Conservation (phyloP, 805 yeast species). For the Metschnikowia lachancei region DNA sequence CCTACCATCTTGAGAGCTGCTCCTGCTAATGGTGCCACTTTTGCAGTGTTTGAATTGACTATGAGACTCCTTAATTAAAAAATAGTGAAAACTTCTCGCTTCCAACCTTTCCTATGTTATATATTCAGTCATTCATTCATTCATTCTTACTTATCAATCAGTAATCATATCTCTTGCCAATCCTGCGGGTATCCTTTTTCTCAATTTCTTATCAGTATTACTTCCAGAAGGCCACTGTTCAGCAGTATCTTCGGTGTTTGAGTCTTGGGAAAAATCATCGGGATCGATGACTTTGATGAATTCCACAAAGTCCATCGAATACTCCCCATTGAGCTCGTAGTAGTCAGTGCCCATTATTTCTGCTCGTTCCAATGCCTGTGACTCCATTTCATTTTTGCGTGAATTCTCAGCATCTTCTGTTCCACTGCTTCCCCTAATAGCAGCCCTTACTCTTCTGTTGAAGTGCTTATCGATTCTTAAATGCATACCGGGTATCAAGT, state of each 20-base stretch:
- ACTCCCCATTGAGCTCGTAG: slow-evolving; percentile 42
- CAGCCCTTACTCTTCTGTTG: slow-evolving; percentile 30
- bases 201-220: slow-evolving; percentile 1
- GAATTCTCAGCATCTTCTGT: slow-evolving; percentile 1
- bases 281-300: slow-evolving; percentile 38
- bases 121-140: neutral
- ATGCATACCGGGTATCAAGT: slow-evolving; percentile 40
- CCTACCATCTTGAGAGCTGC: slow-evolving; percentile 96
- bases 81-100: neutral
- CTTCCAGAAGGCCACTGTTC: slow-evolving; percentile 3
- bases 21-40: slow-evolving; percentile 97
- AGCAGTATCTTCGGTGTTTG: neutral
- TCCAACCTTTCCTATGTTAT: neutral
- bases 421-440: slow-evolving; percentile 6
- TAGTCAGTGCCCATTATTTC: slow-evolving; percentile 40
- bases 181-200: slow-evolving; percentile 1
- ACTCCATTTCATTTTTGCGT: slow-evolving; percentile 4
- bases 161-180: neutral
- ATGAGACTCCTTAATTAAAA: slow-evolving; percentile 56
- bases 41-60: slow-evolving; percentile 87
- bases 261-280: slow-evolving; percentile 31
- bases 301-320: slow-evolving; percentile 40
- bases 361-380: slow-evolving; percentile 13
- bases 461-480: slow-evolving; percentile 40
- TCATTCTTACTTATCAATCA: neutral